A percentile compares a stretch with the other conserved stretches of the same genome.
These are phyloP conservation scores for Calamus simplicifolius DNA, from an alignment of 176 grass and related monocot genomes.

Conservation along the genomic window DNA sequence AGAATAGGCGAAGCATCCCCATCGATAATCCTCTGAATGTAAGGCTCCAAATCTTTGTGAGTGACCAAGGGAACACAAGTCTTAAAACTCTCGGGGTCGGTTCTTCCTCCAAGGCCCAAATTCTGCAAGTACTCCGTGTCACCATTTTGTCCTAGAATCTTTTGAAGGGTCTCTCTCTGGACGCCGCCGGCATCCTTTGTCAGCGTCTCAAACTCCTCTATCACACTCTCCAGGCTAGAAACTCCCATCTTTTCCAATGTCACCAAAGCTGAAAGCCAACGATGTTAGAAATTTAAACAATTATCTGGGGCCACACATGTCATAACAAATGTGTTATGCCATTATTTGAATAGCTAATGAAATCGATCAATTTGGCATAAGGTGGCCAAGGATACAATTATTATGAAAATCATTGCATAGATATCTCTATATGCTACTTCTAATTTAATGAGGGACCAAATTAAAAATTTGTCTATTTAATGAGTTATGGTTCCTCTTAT, in stretches of 20 bases:
- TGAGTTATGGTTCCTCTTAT: too few species aligned
- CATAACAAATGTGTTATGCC: too few species aligned
- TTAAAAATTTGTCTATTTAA: too few species aligned
- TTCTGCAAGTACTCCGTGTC: slow-evolving; percentile 66
- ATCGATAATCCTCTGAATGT: slow-evolving; percentile 64
- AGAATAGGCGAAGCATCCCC: slow-evolving; percentile 46
- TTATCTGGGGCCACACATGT: too few species aligned
- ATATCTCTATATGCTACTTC: too few species aligned
- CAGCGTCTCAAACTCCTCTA: slow-evolving; percentile 59
- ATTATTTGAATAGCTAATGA: too few species aligned
- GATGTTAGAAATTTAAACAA: too few species aligned
- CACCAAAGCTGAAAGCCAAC: too few species aligned
- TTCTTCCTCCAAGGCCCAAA: slow-evolving; percentile 60
- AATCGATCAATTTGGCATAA: too few species aligned
- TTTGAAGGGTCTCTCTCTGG: slow-evolving; percentile 61
- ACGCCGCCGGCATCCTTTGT: slow-evolving; percentile 43
- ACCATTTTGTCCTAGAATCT: slow-evolving; percentile 64
- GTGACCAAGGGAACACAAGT: slow-evolving; percentile 62
- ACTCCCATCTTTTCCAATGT: slow-evolving; percentile 33
- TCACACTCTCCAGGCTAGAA: slow-evolving; percentile 51
- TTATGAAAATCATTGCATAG: too few species aligned
- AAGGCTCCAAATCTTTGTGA: slow-evolving; percentile 61
- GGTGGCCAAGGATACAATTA: too few species aligned
- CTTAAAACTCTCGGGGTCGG: slow-evolving; percentile 67
- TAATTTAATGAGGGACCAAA: too few species aligned